Percentiles rank a stretch among this genome's conserved stretches.
These are phyloP conservation scores for Yueomyces sp. DNA, from an alignment of 805 yeast genomes.

Conservation along the genomic window DNA sequence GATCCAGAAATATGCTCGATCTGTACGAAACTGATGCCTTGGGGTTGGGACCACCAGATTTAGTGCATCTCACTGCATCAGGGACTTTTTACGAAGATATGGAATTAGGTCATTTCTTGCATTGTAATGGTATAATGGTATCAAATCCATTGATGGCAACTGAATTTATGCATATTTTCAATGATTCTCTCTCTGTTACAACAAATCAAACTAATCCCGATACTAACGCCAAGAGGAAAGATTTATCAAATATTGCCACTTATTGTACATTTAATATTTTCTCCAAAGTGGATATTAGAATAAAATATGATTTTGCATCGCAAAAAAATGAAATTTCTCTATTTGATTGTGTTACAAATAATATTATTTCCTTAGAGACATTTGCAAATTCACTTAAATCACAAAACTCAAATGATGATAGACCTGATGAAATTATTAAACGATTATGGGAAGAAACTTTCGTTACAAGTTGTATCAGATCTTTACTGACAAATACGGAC, in stretches of 20 bases:
- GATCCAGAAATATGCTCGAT: constrained; percentile 12
- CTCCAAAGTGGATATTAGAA: constrained; percentile 57
- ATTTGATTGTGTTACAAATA: constrained; percentile 15
- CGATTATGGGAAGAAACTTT: constrained; percentile 48
- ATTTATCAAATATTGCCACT: constrained; percentile 26
- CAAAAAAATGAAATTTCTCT: constrained; percentile 20
- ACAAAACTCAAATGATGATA: constrained; percentile 1
- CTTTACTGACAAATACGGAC: constrained; percentile 39
- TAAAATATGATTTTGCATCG: constrained; percentile 30
- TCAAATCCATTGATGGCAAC: constrained; percentile 34
- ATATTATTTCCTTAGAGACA: neutral
- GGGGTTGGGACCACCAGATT: constrained; percentile 67
- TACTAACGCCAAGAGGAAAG: constrained; percentile 1
- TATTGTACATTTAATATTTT: constrained; percentile 66
- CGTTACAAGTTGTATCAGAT: constrained; percentile 44
- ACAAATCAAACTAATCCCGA: neutral
- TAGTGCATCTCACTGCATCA: constrained; percentile 33
- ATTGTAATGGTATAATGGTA: constrained; percentile 33
- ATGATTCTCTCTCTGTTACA: constrained; percentile 9
- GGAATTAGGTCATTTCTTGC: constrained; percentile 39
- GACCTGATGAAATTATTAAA: constrained; percentile 21
- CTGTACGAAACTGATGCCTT: constrained; percentile 7
- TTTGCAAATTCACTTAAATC: constrained; percentile 14
- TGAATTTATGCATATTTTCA: constrained; percentile 32
- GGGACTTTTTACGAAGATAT: constrained; percentile 28